Conservation (phyloP, 2,329 filamentous ascomycete genomes). For the Fusarium beomiforme region DNA sequence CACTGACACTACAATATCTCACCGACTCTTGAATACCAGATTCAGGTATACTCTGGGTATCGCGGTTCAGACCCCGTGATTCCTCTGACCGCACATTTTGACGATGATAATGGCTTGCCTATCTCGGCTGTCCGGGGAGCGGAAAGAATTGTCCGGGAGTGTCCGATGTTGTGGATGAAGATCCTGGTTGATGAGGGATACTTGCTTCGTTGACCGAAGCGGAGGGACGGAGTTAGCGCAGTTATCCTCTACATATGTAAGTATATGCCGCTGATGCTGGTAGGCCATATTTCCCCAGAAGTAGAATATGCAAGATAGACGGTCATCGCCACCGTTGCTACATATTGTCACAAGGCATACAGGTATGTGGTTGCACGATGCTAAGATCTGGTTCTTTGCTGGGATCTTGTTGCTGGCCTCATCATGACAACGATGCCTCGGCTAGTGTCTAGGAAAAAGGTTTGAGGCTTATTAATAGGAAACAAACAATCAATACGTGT, state of each 20-base stretch:
- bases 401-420: slow-evolving; percentile 3
- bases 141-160: slow-evolving; percentile 27
- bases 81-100: slow-evolving; percentile 39
- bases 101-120: slow-evolving; percentile 9
- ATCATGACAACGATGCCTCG: background rate
- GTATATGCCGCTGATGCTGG: slow-evolving; percentile 4
- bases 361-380: background rate
- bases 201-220: background rate
- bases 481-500: background rate
- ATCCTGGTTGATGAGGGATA: slow-evolving; percentile 12
- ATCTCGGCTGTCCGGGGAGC: slow-evolving; percentile 18
- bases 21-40: slow-evolving; percentile 13
- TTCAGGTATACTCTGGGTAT: slow-evolving; percentile 30
- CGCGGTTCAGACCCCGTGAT: slow-evolving; percentile 24
- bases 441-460: background rate
- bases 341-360: slow-evolving; percentile 5
- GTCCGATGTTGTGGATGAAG: slow-evolving; percentile 16
- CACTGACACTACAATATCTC: slow-evolving; percentile 23
- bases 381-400: background rate
- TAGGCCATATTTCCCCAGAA: slow-evolving; percentile 14
- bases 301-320: slow-evolving; percentile 39
- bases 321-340: slow-evolving; percentile 22
- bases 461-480: background rate
- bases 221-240: slow-evolving; percentile 14
- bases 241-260: slow-evolving; percentile 1